These are phyloP conservation scores for Leonotis leonurus DNA, from an alignment of 257 asterid genomes.

Conservation along the genomic window DNA sequence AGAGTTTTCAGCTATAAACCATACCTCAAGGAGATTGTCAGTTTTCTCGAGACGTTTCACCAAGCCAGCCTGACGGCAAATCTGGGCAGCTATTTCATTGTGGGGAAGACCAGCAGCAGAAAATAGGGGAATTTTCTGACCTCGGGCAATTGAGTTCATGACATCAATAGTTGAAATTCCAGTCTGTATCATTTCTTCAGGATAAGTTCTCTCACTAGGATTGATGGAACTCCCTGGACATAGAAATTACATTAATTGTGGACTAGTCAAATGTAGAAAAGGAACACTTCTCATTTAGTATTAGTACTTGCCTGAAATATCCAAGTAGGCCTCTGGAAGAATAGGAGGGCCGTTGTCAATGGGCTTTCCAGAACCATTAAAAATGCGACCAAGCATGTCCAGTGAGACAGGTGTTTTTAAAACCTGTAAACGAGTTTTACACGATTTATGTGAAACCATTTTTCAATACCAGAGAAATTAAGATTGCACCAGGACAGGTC, in stretches of 20 bases:
- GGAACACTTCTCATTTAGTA: not conserved
- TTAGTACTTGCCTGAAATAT: constrained; percentile 77
- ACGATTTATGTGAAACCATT: not conserved
- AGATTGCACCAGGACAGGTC: no score
- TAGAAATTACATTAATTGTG: constrained; percentile 8
- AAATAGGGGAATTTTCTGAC: constrained; percentile 94
- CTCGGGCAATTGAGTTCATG: constrained; percentile 97
- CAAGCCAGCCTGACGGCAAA: constrained; percentile 99
- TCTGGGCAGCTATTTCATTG: constrained; percentile 98
- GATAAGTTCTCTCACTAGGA: constrained; percentile 99
- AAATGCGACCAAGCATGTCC: constrained; percentile 69
- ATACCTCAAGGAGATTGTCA: constrained; percentile 71
- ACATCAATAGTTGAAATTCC: constrained; percentile 98
- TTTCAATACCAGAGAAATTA: not conserved
- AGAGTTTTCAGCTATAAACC: not conserved
- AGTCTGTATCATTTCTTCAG: constrained; percentile 97
- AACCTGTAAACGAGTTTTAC: constrained; percentile 27
- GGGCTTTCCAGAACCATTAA: constrained; percentile 75
- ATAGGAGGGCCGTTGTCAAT: constrained; percentile 98
- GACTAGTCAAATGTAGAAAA: not conserved
- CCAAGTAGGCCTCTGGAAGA: constrained; percentile 97
- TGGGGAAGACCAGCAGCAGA: constrained; percentile 99
- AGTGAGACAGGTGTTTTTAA: constrained; percentile 55
- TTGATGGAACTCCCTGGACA: constrained; percentile 86
- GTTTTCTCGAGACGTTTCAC: constrained; percentile 89